Evolutionary conservation across 306 rosid genomes (phyloP).

Genomic region (Sophora flavescens): DNA sequence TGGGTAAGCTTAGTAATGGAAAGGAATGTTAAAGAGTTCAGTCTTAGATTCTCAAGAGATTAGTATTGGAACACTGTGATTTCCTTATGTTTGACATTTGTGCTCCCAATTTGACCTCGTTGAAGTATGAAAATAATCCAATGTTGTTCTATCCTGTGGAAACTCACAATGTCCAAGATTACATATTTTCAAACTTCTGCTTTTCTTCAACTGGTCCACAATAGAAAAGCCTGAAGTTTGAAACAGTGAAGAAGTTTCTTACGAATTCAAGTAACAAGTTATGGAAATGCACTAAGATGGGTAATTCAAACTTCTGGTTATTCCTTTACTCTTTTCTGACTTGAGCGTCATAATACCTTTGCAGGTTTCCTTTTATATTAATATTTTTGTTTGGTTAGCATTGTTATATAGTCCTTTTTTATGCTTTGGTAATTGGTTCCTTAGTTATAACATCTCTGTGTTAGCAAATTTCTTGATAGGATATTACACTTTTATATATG

Average conservation of each 20-base stretch:
- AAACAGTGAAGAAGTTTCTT: neutral
- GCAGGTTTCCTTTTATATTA: too few relatives aligned
- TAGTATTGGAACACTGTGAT: neutral
- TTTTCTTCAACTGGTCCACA: too few relatives aligned
- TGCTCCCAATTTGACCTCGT: neutral
- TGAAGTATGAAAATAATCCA: neutral
- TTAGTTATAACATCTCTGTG: neutral
- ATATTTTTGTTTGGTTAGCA: neutral
- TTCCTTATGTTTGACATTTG: neutral
- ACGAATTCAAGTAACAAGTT: too few relatives aligned
- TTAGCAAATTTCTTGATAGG: neutral
- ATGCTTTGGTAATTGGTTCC: neutral
- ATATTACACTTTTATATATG: too few relatives aligned
- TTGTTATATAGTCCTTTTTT: neutral
- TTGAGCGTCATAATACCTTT: too few relatives aligned
- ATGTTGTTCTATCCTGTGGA: neutral
- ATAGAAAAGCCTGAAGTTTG: neutral
- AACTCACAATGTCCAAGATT: neutral
- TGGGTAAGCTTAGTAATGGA: too few relatives aligned
- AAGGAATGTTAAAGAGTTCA: too few relatives aligned
- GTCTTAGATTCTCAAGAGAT: neutral
- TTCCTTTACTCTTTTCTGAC: too few relatives aligned
- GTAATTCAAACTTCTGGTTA: too few relatives aligned
- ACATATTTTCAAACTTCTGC: neutral
- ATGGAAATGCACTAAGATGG: too few relatives aligned